Evolutionary conservation across 768 basidiomycete species (phyloP), one percentile per base, ranked within the genome.

Genomic region (Thelephora aurantiotincta): DNA sequence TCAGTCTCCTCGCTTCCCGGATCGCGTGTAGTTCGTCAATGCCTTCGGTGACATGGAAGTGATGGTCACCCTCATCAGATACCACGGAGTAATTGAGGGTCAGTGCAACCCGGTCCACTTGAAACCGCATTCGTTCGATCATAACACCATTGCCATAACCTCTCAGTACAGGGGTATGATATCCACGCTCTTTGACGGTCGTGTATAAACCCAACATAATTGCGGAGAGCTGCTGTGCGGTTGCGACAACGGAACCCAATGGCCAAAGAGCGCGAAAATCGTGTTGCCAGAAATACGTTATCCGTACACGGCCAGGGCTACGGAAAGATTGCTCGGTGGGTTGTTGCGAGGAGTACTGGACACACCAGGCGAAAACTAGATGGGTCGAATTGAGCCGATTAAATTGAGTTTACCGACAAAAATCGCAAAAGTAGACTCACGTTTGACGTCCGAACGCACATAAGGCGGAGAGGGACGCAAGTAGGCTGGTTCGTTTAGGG

Each of bases 201-300:
- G 90, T 87, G 57, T 85, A 71, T 38, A 94, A 65, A 20, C 88
- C 86, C 6, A 89, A 63, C 14, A 82, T 71, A 75, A 94, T 88
- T 5, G 83, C 78, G n/a, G 82, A 81, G 1, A 97, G 72, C 54
- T 94, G 89, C 53, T 89, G 86, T 7, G 76, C 72, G 9, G 90
- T 56, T 26, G 75, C 71, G 13, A 75, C 68, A 1, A 76, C 70
- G 0, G 80, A 74, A 6, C 78, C 80, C 45, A 91, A 73, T 35
- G 78, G 85, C 89, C 90, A 94, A 35, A 88, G 61, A 0, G 88
- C 75, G 52, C 86, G 84, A 23, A 94, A 74, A 65, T 96, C 88
- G 60, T 94, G 92, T 59, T 93, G 88, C 87, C 89, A 94, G 59
- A 94, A 92, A 58, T 88, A 93, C 1, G 87, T 91, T 51, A 93